These are phyloP conservation scores for Candida nemodendra DNA, from an alignment of 805 yeast species.

Conservation along the genomic window DNA sequence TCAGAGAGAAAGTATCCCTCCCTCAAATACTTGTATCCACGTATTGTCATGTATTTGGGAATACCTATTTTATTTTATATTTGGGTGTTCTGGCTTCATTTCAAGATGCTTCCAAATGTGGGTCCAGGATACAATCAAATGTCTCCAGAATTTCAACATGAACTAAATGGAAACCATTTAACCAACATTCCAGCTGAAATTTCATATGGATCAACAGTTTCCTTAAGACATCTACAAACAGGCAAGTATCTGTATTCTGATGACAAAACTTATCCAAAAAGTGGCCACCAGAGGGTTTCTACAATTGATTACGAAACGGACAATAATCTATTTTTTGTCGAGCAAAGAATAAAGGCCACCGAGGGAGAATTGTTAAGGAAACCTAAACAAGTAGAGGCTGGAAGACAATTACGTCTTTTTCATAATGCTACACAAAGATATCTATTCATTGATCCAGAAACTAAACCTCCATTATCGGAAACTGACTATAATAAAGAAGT, in stretches of 20 bases:
- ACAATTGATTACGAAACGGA: conserved; percentile 56
- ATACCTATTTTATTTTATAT: conserved; percentile 62
- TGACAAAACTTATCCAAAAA: conserved; percentile 52
- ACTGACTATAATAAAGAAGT: conserved; percentile 90
- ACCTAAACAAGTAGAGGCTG: conserved; percentile 38
- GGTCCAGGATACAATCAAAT: conserved; percentile 65
- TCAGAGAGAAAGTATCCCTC: conserved; percentile 37
- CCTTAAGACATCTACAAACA: conserved; percentile 67
- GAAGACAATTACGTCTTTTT: conserved; percentile 60
- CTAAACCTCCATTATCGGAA: conserved; percentile 83
- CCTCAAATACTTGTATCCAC: conserved; percentile 38
- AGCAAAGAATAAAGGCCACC: conserved; percentile 38
- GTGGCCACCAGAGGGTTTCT: conserved; percentile 78
- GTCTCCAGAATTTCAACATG: conserved; percentile 65
- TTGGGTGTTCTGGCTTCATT: conserved; percentile 56
- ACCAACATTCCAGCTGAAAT: conserved; percentile 58
- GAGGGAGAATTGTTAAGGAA: conserved; percentile 39
- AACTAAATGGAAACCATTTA: conserved; percentile 44
- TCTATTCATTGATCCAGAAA: conserved; percentile 60
- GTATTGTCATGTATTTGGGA: conserved; percentile 43
- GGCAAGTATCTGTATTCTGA: conserved; percentile 87
- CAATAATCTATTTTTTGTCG: conserved; percentile 76
- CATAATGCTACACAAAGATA: conserved; percentile 69
- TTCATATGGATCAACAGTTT: conserved; percentile 67
- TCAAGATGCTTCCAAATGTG: conserved; percentile 42